Base-by-base conservation (phyloP, 495 filamentous ascomycete species). In the Tuber magnatum region DNA sequence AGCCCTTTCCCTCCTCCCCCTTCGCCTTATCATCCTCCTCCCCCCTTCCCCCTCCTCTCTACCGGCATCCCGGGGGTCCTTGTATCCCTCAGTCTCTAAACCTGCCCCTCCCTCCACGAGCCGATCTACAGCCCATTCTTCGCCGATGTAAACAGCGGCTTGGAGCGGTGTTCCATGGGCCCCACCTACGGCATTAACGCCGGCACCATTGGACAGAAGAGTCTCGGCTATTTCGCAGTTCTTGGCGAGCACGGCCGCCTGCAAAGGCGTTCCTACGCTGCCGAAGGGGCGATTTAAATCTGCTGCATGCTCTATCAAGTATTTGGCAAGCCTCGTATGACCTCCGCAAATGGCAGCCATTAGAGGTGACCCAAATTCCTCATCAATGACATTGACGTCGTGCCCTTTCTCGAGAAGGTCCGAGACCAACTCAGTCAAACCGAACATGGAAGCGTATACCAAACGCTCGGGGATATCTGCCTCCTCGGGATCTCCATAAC, bases 141-240 rank as follows among this genome's bases (percentile, higher is more conserved):
- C 22, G 20, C 22, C 48, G 48, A 51, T 24, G 40, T 1, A 22
- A 40, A 77, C 78, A n/a, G 84, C 82, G 18, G 76, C 80, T 75
- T 82, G 81, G 22, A 85, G 77, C 14, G 84, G 80, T 24, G 76
- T 83, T 22, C 74, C 73, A 75, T 81, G 81, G 3, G 38, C 16
- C 46, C 83, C 80, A 69, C 78, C 82, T 43, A 76, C 38, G 22
- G 73, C 78, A 75, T 84, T 83, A 24, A 80, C 75, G 43, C 77
- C 72, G 7, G 80, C 82, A 16, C 84, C 82, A 56, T 76, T 28
- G 18, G 74, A 56, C 38, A 84, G 35, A n/a, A 84, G 72, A 24
- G 73, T 22, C 18, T 82, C 61, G 14, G 80, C 74, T n/a, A 83
- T 46, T 3, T 76, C 24, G 9, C 41, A 3, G 38, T 80, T 1